Percentiles rank a stretch among this genome's conserved stretches.
phyloP scores from a whole-genome alignment of 1,139 yeast genomes.

The Blastobotrys proliferans region DNA sequence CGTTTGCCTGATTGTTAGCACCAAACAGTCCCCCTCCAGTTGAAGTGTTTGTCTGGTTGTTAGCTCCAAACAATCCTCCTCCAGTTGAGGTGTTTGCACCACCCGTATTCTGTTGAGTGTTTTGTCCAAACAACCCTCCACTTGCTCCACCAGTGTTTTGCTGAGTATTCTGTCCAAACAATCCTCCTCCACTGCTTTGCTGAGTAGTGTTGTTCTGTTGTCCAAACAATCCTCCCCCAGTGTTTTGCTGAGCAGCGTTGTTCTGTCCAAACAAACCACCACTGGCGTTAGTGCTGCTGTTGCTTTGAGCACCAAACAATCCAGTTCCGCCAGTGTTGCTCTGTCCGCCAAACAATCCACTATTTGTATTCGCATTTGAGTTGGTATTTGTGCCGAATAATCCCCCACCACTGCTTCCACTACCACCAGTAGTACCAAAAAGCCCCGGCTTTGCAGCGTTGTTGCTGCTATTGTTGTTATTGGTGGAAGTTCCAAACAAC shows the following conservation, averaged over 20 bases:
- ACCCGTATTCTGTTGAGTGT: slow-evolving; percentile 4
- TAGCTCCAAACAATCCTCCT: slow-evolving; percentile 19
- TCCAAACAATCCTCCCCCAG: slow-evolving; percentile 9
- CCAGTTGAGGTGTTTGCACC: slow-evolving; percentile 8
- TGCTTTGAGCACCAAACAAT: slow-evolving; percentile 4
- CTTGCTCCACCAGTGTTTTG: too few relatives aligned
- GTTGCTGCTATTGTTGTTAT: not conserved
- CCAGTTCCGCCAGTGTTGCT: not conserved
- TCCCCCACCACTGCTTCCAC: slow-evolving; percentile 3
- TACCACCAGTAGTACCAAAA: slow-evolving; percentile 4
- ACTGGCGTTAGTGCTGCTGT: slow-evolving; percentile 6
- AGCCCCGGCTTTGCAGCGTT: slow-evolving; percentile 1
- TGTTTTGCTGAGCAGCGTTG: slow-evolving; percentile 2
- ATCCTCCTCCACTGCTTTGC: not conserved
- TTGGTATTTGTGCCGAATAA: slow-evolving; percentile 1
- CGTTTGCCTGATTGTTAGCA: slow-evolving; percentile 13
- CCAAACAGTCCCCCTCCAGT: slow-evolving; percentile 23
- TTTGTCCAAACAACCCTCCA: not conserved
- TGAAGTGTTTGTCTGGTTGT: not conserved
- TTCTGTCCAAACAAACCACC: slow-evolving; percentile 8
- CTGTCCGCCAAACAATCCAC: not conserved
- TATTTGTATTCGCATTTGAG: not conserved
- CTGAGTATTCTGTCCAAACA: slow-evolving; percentile 5
- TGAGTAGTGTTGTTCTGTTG: slow-evolving; percentile 7
- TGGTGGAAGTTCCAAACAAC: slow-evolving; percentile 1